Evolutionary conservation across 2,329 filamentous ascomycete species (phyloP).

Genomic region (Neonectria hederae): DNA sequence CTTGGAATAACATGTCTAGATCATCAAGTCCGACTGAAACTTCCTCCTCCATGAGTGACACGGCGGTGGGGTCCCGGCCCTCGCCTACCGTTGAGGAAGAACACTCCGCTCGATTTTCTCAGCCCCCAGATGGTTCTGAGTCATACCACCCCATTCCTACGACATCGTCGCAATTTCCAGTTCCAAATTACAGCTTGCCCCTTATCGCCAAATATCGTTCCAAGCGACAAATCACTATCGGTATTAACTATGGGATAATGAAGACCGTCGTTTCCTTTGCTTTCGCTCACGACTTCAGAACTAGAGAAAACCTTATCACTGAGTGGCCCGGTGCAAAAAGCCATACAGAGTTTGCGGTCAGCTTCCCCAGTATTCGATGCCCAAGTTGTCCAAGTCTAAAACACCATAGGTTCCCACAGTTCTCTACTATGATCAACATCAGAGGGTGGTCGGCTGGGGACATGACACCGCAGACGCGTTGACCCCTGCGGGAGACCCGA

Average conservation of each 20-base stretch:
- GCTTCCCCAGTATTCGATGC: constrained; percentile 10
- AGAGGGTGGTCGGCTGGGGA: constrained; percentile 98
- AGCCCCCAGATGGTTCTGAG: too few species aligned
- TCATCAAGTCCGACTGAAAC: too few species aligned
- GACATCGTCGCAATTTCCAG: not conserved
- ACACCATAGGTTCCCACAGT: constrained; percentile 86
- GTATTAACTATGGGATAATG: not conserved
- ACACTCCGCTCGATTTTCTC: too few species aligned
- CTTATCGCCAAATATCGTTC: not conserved
- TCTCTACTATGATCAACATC: constrained; percentile 99
- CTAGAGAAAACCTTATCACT: constrained; percentile 97
- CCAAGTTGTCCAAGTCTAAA: not conserved
- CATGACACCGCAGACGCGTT: constrained; percentile 97
- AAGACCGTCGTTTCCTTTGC: constrained; percentile 79
- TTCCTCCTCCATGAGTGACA: too few species aligned
- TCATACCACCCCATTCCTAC: too few species aligned
- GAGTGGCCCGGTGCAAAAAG: constrained; percentile 98
- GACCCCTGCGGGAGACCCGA: constrained; percentile 95
- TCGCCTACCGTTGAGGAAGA: too few species aligned
- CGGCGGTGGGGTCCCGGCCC: too few species aligned
- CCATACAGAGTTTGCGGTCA: constrained; percentile 96
- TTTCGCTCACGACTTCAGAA: constrained; percentile 95
- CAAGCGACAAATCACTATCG: not conserved
- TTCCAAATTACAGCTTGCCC: not conserved
- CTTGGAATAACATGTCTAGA: too few species aligned